Conservation (phyloP, 371 early-diverging fungal genomes). For the Syncephalastrum monosporum region DNA sequence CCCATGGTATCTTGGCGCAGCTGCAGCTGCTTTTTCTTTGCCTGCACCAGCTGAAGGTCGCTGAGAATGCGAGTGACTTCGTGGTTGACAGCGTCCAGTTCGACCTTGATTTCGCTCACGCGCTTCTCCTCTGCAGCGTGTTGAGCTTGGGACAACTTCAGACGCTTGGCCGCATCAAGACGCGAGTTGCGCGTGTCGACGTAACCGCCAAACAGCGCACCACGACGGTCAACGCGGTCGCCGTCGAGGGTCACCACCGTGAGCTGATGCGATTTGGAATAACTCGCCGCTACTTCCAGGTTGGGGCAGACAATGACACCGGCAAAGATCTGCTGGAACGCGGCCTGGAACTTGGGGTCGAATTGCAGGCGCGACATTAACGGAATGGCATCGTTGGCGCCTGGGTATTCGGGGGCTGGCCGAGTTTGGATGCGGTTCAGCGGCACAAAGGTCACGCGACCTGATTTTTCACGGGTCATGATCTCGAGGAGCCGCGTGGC, state of each 20-base stretch:
- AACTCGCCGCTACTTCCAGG: conserved; percentile 81
- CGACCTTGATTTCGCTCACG: conserved; percentile 41
- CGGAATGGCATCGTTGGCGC: conserved; percentile 79
- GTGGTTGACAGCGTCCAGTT: conserved; percentile 65
- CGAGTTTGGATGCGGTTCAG: conserved; percentile 79
- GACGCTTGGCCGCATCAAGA: conserved; percentile 66
- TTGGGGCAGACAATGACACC: conserved; percentile 85
- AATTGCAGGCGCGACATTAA: conserved; percentile 76
- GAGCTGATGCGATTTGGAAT: conserved; percentile 74
- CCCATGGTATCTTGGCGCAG: conserved; percentile 52
- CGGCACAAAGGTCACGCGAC: conserved; percentile 97
- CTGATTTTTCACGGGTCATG: conserved; percentile 72
- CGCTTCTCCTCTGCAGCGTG: conserved; percentile 49
- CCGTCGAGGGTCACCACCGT: conserved; percentile 92
- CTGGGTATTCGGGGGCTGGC: conserved; percentile 60
- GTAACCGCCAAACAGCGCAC: conserved; percentile 93
- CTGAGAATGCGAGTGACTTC: conserved; percentile 62
- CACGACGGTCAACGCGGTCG: conserved; percentile 93
- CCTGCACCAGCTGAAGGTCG: conserved; percentile 48
- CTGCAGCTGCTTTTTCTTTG: conserved; percentile 46
- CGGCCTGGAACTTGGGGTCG: conserved; percentile 63
- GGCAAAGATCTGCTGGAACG: conserved; percentile 89
- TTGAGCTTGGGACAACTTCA: conserved; percentile 38
- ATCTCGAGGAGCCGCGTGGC: conserved; percentile 78
- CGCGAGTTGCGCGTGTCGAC: conserved; percentile 75